These are phyloP conservation scores for Aureobasidium sp. DNA, from an alignment of 2,329 filamentous ascomycete genomes.

Conservation along the genomic window DNA sequence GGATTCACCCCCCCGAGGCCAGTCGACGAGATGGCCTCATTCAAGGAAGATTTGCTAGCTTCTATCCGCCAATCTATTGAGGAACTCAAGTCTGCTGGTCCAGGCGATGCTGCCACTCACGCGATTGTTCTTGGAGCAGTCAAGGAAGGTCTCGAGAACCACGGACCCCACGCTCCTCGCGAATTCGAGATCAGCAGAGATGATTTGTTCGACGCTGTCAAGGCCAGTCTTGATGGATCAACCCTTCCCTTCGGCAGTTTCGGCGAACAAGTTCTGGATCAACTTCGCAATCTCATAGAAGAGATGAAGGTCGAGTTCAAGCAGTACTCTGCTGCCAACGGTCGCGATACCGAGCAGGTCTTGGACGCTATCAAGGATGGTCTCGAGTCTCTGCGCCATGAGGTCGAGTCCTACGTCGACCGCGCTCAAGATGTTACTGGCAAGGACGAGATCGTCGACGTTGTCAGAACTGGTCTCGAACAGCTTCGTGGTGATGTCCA, in stretches of 20 bases:
- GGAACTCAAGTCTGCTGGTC: constrained; percentile 57
- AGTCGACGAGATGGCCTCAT: constrained; percentile 61
- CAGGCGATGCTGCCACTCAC: constrained; percentile 42
- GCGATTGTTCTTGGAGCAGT: constrained; percentile 53
- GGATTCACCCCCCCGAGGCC: constrained; percentile 70
- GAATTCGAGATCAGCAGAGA: constrained; percentile 44
- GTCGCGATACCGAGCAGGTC: constrained; percentile 79
- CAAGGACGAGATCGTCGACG: constrained; percentile 73
- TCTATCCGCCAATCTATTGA: constrained; percentile 82
- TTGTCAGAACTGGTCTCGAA: constrained; percentile 58
- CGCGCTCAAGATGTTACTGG: constrained; percentile 60
- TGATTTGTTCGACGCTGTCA: constrained; percentile 53
- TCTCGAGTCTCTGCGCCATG: constrained; percentile 68
- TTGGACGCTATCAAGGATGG: constrained; percentile 83
- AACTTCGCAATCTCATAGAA: constrained; percentile 53
- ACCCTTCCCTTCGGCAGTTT: constrained; percentile 46
- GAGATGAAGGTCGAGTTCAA: constrained; percentile 62
- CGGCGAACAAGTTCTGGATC: constrained; percentile 53
- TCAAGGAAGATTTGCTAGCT: constrained; percentile 74
- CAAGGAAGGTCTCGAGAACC: constrained; percentile 49
- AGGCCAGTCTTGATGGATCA: constrained; percentile 49
- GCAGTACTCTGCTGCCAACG: constrained; percentile 71
- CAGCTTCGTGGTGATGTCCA: constrained; percentile 56
- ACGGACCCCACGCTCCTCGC: constrained; percentile 33
- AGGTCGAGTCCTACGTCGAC: constrained; percentile 78